Conservation (phyloP, 2,329 filamentous ascomycete genomes). For the Apiospora aurea region DNA sequence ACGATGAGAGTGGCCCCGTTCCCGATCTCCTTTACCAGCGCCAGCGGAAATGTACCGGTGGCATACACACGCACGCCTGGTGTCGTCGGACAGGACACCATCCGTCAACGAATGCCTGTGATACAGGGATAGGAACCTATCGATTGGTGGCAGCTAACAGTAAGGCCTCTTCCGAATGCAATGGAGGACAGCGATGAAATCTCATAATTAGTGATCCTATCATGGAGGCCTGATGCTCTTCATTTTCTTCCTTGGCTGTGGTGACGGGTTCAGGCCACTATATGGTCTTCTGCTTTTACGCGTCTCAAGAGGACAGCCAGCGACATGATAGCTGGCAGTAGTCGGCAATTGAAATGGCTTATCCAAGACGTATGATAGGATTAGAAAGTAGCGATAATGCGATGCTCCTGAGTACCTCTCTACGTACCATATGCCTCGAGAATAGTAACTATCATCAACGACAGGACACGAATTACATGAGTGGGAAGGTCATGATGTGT, state of each 20-base stretch:
- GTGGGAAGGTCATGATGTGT: neutral
- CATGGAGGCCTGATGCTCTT: neutral
- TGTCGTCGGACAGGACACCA: neutral
- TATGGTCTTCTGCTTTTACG: neutral
- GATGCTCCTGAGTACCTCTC: neutral
- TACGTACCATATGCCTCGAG: neutral
- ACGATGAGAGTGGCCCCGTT: neutral
- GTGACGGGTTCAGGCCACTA: neutral
- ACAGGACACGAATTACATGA: neutral
- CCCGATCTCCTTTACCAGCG: neutral
- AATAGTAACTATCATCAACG: neutral
- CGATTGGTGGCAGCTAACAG: neutral
- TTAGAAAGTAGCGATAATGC: neutral
- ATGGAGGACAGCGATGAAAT: neutral
- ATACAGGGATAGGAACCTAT: neutral
- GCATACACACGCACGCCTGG: neutral
- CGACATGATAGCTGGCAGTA: neutral
- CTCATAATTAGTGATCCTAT: neutral
- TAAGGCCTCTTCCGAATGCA: neutral
- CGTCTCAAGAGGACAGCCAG: neutral
- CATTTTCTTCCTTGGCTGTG: neutral
- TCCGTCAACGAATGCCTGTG: neutral
- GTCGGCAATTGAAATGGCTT: neutral
- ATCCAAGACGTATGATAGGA: neutral
- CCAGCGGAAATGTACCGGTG: neutral